Evolutionary conservation across 306 rosid species (phyloP).

Genomic region (Begonia masoniana): DNA sequence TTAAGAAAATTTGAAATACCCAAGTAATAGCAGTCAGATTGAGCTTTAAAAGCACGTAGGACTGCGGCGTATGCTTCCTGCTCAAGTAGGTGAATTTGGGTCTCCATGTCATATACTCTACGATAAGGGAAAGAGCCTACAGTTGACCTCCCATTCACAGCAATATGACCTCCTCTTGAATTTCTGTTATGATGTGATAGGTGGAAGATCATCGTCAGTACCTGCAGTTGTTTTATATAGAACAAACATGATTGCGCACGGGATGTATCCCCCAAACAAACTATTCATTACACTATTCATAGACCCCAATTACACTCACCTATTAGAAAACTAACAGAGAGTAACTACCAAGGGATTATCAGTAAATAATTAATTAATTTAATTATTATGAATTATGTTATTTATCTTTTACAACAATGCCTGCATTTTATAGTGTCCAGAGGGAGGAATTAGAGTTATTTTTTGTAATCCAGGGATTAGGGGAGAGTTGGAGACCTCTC

Average conservation of each 20-base stretch:
- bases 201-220: constrained; percentile 38
- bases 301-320: too few relatives aligned
- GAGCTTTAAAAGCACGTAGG: constrained; percentile 40
- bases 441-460: too few relatives aligned
- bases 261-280: neutral
- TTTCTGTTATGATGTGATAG: constrained; percentile 37
- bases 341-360: neutral
- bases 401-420: too few relatives aligned
- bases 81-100: constrained; percentile 38
- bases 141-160: constrained; percentile 31
- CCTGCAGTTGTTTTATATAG: constrained; percentile 21
- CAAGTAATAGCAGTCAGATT: constrained; percentile 47
- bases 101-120: constrained; percentile 35
- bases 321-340: neutral
- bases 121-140: constrained; percentile 25
- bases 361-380: neutral
- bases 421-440: too few relatives aligned
- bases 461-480: too few relatives aligned
- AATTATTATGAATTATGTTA: neutral
- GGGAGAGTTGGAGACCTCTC: too few relatives aligned
- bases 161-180: constrained; percentile 30
- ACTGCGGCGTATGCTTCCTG: constrained; percentile 41
- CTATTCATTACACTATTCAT: too few relatives aligned
- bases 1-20: constrained; percentile 17
- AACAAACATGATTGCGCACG: too few relatives aligned